Evolutionary conservation across 306 rosid species (phyloP).

Genomic region (Corylus americana): DNA sequence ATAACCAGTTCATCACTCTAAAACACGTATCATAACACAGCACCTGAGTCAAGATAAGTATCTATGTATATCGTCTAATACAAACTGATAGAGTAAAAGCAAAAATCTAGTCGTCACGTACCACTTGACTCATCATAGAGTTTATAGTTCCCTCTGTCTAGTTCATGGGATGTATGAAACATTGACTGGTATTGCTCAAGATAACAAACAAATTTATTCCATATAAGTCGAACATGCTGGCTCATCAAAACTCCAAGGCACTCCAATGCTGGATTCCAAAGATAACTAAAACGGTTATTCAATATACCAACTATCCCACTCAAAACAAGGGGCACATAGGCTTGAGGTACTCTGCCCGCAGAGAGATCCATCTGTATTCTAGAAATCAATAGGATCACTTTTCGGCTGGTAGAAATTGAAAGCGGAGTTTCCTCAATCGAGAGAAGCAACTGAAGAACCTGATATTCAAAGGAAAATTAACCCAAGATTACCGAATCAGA

Average conservation of each 20-base stretch:
- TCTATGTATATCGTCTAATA: neutral
- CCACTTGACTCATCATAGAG: constrained; percentile 47
- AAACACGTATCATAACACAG: neutral
- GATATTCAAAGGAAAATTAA: constrained; percentile 42
- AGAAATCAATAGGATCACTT: constrained; percentile 65
- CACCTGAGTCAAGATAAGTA: neutral
- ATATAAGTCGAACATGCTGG: constrained; percentile 46
- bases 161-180: constrained; percentile 41
- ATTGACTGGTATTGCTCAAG: constrained; percentile 47
- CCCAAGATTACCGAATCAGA: neutral
- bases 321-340: constrained; percentile 66
- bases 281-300: constrained; percentile 69
- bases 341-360: constrained; percentile 56
- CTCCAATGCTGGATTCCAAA: constrained; percentile 78
- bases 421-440: constrained; percentile 73
- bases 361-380: constrained; percentile 74
- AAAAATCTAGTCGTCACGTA: constrained; percentile 33
- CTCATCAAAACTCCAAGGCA: constrained; percentile 74
- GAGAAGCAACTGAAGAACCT: constrained; percentile 74
- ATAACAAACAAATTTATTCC: constrained; percentile 56
- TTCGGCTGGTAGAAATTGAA: constrained; percentile 72
- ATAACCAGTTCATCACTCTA: neutral
- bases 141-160: constrained; percentile 29
- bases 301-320: constrained; percentile 72
- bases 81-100: neutral